A percentile compares a stretch with the other conserved stretches of the same genome.
phyloP scores from a whole-genome alignment of 2,329 filamentous ascomycete species.

The Sclerotinia sclerotiorum region DNA sequence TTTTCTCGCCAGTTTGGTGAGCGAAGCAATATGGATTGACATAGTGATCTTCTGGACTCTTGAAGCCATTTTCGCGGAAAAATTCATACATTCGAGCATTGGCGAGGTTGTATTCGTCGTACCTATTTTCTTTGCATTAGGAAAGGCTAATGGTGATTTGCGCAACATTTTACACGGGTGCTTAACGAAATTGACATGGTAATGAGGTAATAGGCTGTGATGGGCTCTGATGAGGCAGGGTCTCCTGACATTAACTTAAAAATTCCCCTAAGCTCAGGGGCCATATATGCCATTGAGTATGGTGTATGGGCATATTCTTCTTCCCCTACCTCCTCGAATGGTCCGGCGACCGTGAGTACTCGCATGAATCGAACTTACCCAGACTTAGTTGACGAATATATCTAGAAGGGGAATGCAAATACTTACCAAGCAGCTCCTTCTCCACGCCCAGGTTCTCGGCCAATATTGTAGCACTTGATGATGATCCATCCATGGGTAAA shows the following conservation, averaged over 20 bases:
- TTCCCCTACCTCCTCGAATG: conserved; percentile 30
- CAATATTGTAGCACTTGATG: conserved; percentile 27
- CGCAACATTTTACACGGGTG: background rate
- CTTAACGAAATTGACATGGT: conserved; percentile 17
- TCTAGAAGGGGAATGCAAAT: background rate
- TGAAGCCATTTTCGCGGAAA: conserved; percentile 31
- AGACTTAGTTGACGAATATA: background rate
- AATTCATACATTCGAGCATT: conserved; percentile 32
- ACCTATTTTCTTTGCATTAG: conserved; percentile 24
- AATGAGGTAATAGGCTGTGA: background rate
- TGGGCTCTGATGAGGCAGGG: background rate
- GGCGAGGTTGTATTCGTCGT: conserved; percentile 31
- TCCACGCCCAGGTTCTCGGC: conserved; percentile 32
- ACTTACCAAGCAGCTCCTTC: conserved; percentile 32
- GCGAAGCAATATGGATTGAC: conserved; percentile 38
- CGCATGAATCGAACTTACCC: conserved; percentile 35
- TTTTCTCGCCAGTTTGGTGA: conserved; percentile 32
- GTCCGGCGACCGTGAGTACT: conserved; percentile 24
- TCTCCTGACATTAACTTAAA: conserved; percentile 26
- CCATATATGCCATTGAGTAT: conserved; percentile 31
- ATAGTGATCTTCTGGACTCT: conserved; percentile 28
- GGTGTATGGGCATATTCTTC: conserved; percentile 34
- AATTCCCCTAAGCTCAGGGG: conserved; percentile 26
- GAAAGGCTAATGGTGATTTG: background rate
- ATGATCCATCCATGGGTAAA: conserved; percentile 30